Conservation (phyloP, 495 filamentous ascomycete species). For the Penicillium goetzii region DNA sequence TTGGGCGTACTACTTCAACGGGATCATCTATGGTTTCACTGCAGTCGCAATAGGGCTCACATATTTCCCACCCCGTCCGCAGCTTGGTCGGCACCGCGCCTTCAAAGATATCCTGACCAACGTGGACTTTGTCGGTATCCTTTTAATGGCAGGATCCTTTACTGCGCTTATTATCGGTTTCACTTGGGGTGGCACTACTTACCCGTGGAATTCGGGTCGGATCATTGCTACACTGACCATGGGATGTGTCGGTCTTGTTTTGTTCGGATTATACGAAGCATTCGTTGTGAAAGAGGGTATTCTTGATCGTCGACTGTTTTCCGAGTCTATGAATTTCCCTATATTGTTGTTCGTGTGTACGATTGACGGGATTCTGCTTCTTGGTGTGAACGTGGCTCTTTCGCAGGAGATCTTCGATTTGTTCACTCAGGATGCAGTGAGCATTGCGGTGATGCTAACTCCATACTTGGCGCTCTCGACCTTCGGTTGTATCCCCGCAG, state of each 20-base stretch:
- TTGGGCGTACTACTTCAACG: neutral
- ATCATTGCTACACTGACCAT: neutral
- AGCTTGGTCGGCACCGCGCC: neutral
- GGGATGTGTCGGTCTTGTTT: neutral
- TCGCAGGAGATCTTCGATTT: neutral
- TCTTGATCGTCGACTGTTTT: neutral
- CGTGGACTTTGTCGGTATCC: neutral
- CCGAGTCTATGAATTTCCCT: neutral
- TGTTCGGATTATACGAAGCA: neutral
- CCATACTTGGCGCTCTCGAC: neutral
- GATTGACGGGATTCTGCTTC: neutral
- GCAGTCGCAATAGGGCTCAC: neutral
- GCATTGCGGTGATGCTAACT: neutral
- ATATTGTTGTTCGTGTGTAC: neutral
- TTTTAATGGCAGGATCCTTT: neutral
- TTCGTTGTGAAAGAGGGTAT: neutral
- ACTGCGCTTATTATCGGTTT: neutral
- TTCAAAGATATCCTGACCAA: neutral
- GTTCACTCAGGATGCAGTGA: neutral
- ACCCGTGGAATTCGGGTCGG: neutral
- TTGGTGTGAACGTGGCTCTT: neutral
- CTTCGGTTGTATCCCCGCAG: neutral
- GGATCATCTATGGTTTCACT: neutral
- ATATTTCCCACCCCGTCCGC: neutral
- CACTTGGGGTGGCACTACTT: neutral